Base-by-base conservation (phyloP, 176 grass and related monocot genomes). In the Oryza australiensis region DNA sequence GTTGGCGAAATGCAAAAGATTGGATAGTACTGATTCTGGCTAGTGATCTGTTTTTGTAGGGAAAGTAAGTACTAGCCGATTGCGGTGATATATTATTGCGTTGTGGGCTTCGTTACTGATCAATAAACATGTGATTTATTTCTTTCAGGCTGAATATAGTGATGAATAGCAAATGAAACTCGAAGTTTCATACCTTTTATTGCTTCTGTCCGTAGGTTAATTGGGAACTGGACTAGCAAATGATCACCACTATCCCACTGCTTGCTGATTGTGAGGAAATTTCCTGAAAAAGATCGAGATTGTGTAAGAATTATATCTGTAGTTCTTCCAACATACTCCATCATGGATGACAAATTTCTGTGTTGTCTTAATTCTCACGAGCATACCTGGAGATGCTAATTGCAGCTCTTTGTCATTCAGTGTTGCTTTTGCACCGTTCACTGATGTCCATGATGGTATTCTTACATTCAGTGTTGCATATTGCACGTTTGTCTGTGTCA, bases 401-500 rank as follows among this genome's bases (percentile, higher is more conserved):
- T 49, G 43, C 9, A 99, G 10, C 79, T 88, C 72, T 59, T 95
- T 88, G 55, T 51, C 87, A 83, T 95, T 95, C 64, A 95, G 26
- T 62, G 79, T 72, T 51, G 82, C 91, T 80, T 88, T 91, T 51
- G 84, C 89, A 13, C 82, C 88, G 38, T 49, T 69, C 75, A 35
- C 48, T 68, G 89, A 99, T 37, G 89, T 88, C 96, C 96, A 95
- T 12, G 96, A 99, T 15, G 96, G 89, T 7, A 95, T 88, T 27
- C 96, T 78, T 64, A 95, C 77, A 78, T 91, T 89, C 72, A 95
- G 48, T 60, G 89, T 88, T 1, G 85, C 90, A 67, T 76, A 83
- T 70, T 84, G 80, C 77, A 80, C 81, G 26, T 74, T 83, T 59
- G 70, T 88, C 96, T 95, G 65, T 68, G 49, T 2, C 8, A 26